Percentiles rank a stretch among this genome's conserved stretches.
Evolutionary conservation across 2,329 filamentous ascomycete genomes (phyloP).

Genomic region (Coleophoma crateriformis): DNA sequence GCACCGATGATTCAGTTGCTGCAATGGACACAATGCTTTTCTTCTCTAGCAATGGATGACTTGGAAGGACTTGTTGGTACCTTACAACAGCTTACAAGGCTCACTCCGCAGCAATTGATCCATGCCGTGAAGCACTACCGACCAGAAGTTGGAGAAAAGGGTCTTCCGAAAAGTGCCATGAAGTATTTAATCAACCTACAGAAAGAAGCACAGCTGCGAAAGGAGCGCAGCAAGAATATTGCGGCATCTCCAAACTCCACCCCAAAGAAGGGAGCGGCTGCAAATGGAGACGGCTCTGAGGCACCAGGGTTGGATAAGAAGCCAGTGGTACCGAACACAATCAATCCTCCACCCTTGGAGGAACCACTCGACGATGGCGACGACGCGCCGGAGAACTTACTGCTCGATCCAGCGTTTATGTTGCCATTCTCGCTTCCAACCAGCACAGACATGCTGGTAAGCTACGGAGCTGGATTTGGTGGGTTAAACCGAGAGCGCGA

Average conservation of each 20-base stretch:
- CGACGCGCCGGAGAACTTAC: constrained; percentile 66
- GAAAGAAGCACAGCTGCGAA: constrained; percentile 60
- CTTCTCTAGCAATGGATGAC: constrained; percentile 79
- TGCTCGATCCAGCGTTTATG: constrained; percentile 86
- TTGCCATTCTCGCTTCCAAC: constrained; percentile 93
- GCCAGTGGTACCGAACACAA: constrained; percentile 16
- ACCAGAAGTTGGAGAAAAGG: constrained; percentile 91
- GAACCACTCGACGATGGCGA: constrained; percentile 46
- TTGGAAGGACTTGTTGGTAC: constrained; percentile 84
- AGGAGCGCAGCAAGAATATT: constrained; percentile 45
- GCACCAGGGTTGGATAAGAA: constrained; percentile 34
- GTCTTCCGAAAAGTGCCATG: constrained; percentile 78
- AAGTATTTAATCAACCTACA: constrained; percentile 81
- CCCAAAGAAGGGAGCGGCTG: constrained; percentile 27
- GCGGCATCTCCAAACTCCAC: constrained; percentile 38
- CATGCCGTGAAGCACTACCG: constrained; percentile 91
- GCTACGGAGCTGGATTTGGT: constrained; percentile 90
- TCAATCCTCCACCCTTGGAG: constrained; percentile 14
- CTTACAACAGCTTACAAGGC: constrained; percentile 77
- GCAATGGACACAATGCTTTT: constrained; percentile 98
- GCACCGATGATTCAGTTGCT: constrained; percentile 88
- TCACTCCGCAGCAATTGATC: constrained; percentile 83
- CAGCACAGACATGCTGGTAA: constrained; percentile 94
- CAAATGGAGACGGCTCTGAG: constrained; percentile 37
- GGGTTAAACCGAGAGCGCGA: constrained; percentile 88